A percentile compares a stretch with the other conserved stretches of the same genome.
phyloP scores from a whole-genome alignment of 441 rosid genomes.

The Populus hybrid region DNA sequence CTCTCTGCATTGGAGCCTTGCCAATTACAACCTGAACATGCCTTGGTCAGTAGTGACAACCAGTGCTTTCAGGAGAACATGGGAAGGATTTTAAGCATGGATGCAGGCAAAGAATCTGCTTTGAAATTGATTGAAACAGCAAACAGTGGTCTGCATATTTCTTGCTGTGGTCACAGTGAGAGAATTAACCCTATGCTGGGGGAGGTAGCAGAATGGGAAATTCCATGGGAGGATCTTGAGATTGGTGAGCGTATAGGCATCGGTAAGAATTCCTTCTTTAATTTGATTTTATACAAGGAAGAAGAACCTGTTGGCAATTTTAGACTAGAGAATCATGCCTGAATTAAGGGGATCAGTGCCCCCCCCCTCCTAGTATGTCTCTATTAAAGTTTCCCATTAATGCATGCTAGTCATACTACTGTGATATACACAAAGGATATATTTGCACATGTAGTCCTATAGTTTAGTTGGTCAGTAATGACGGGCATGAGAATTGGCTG shows the following conservation, averaged over 20 bases:
- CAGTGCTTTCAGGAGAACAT: slow-evolving; percentile 10
- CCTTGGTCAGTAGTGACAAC: slow-evolving; percentile 22
- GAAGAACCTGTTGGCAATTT: background rate
- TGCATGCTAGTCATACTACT: background rate
- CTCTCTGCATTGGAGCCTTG: slow-evolving; percentile 35
- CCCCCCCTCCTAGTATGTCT: background rate
- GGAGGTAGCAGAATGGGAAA: slow-evolving; percentile 90
- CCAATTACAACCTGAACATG: slow-evolving; percentile 36
- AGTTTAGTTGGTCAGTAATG: background rate
- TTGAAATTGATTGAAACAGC: slow-evolving; percentile 30
- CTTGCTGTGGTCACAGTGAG: slow-evolving; percentile 45
- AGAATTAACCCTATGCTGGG: slow-evolving; percentile 64
- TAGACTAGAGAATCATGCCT: background rate
- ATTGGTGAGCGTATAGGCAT: slow-evolving; percentile 98
- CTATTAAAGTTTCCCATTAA: background rate
- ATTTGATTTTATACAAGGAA: background rate
- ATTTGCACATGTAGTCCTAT: too few relatives aligned
- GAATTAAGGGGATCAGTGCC: background rate
- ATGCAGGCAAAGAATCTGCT: slow-evolving; percentile 37
- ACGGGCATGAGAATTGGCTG: background rate
- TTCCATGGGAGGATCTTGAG: slow-evolving; percentile 93
- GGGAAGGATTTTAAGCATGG: slow-evolving; percentile 22
- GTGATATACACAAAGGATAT: too few relatives aligned
- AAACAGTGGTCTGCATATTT: slow-evolving; percentile 28
- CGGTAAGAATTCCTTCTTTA: slow-evolving; percentile 46